Evolutionary conservation across 2,329 filamentous ascomycete genomes (phyloP).

Genomic region (Penicillium glabrum): DNA sequence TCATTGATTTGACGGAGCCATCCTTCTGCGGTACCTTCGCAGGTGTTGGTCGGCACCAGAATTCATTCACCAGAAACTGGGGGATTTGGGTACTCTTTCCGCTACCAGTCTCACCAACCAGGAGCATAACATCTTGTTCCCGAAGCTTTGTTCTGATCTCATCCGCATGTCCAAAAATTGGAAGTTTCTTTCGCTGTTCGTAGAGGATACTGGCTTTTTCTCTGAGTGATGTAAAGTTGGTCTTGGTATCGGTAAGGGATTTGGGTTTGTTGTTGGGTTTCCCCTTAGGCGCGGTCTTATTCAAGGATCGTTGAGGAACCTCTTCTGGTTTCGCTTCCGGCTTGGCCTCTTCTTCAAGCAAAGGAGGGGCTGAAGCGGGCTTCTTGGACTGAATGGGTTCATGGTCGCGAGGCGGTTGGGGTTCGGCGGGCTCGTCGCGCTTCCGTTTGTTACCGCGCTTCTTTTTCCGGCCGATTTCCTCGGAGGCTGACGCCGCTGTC

Average conservation of each 20-base stretch:
- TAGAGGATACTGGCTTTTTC: conserved; percentile 51
- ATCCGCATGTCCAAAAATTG: conserved; percentile 74
- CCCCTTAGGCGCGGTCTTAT: conserved; percentile 5
- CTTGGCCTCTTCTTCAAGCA: background rate
- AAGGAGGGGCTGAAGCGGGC: background rate
- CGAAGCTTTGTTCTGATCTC: conserved; percentile 67
- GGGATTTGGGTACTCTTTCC: conserved; percentile 97
- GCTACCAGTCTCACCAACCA: conserved; percentile 92
- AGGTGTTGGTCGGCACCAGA: conserved; percentile 70
- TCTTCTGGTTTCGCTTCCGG: background rate
- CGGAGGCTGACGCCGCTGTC: background rate
- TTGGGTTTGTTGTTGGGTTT: conserved; percentile 16
- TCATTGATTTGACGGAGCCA: conserved; percentile 42
- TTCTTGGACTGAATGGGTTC: conserved; percentile 1
- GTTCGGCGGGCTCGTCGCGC: conserved; percentile 24
- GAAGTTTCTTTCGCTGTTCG: conserved; percentile 64
- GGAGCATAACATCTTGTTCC: conserved; percentile 71
- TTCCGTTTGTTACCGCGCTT: conserved; percentile 36
- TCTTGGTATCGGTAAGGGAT: conserved; percentile 20
- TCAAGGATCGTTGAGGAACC: background rate
- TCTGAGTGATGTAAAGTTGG: conserved; percentile 33
- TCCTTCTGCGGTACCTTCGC: conserved; percentile 46
- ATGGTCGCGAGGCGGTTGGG: conserved; percentile 7
- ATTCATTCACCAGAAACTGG: conserved; percentile 77
- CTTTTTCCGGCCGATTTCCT: conserved; percentile 19